Evolutionary conservation across 2,329 filamentous ascomycete species (phyloP).

Genomic region (Fusarium sp.): DNA sequence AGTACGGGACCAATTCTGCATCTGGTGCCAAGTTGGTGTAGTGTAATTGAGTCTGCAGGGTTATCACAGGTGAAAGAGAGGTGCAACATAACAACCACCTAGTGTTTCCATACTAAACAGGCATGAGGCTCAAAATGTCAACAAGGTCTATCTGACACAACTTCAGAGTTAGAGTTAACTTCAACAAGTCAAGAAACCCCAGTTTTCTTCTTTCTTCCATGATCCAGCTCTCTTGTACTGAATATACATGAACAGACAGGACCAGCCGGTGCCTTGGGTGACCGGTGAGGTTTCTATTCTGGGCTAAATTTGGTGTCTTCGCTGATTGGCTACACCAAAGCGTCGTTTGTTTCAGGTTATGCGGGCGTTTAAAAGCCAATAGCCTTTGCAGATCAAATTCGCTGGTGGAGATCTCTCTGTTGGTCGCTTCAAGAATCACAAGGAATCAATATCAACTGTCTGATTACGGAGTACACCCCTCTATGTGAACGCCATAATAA

Average conservation of each 20-base stretch:
- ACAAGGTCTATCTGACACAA: neutral
- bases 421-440: conserved; percentile 9
- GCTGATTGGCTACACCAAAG: conserved; percentile 39
- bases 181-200: too few relatives aligned
- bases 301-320: conserved; percentile 14
- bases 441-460: conserved; percentile 9
- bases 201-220: neutral
- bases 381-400: neutral
- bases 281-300: conserved; percentile 40
- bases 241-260: neutral
- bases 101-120: neutral
- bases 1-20: conserved; percentile 34
- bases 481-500: neutral
- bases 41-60: conserved; percentile 35
- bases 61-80: conserved; percentile 30
- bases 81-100: conserved; percentile 21
- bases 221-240: neutral
- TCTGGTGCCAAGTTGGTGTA: conserved; percentile 29
- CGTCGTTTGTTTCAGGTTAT: conserved; percentile 51
- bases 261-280: neutral
- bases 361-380: conserved; percentile 46
- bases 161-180: neutral
- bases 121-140: neutral
- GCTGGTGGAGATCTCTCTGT: conserved; percentile 17
- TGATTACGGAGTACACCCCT: conserved; percentile 13